These are phyloP conservation scores for Mycena belliarum DNA, from an alignment of 768 basidiomycete species.

Conservation along the genomic window DNA sequence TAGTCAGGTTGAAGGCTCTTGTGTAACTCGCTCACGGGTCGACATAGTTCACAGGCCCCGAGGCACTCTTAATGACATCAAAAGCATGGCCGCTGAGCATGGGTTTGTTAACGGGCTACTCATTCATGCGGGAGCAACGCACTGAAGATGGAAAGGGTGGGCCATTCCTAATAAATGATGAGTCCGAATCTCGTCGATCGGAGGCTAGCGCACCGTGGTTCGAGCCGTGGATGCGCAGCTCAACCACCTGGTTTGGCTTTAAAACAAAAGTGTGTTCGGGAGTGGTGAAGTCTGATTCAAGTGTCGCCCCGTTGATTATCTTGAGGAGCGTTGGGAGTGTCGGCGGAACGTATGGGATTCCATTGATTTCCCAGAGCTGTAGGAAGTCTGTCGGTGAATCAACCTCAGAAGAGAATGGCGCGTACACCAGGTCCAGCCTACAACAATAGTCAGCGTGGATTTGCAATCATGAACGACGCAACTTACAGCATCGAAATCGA, in stretches of 20 bases:
- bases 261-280: constrained; percentile 27
- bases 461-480: neutral
- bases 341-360: constrained; percentile 23
- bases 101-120: neutral
- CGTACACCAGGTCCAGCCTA: constrained; percentile 13
- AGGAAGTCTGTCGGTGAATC: neutral
- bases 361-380: constrained; percentile 24
- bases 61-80: constrained; percentile 24
- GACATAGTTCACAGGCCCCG: constrained; percentile 23
- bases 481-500: constrained; percentile 6
- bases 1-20: neutral
- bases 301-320: constrained; percentile 24
- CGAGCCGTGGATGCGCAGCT: constrained; percentile 27
- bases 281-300: constrained; percentile 15
- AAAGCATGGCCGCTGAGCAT: constrained; percentile 28
- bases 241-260: constrained; percentile 23
- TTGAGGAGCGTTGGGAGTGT: constrained; percentile 27
- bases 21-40: constrained; percentile 16
- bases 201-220: constrained; percentile 19
- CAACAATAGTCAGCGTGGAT: neutral
- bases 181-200: too few relatives aligned
- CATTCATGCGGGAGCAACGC: too few relatives aligned
- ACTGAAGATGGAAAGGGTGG: constrained; percentile 18
- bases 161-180: neutral
- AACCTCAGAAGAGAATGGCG: neutral